These are phyloP conservation scores for Quercus variabilis DNA, from an alignment of 306 rosid genomes.

Conservation along the genomic window DNA sequence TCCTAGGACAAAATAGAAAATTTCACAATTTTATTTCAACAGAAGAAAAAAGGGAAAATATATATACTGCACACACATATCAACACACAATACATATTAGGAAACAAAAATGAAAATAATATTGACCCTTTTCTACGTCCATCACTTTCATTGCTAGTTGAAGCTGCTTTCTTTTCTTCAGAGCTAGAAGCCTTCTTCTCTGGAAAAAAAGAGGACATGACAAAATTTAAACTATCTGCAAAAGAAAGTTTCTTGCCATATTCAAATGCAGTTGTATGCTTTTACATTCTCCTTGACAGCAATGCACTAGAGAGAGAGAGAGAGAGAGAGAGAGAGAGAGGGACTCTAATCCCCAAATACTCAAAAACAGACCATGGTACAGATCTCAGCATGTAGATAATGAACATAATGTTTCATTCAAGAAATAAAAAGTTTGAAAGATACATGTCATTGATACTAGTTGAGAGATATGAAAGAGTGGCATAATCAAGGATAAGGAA, in stretches of 20 bases:
- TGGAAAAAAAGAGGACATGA: constrained; percentile 4
- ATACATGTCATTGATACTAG: background rate
- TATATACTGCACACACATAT: background rate
- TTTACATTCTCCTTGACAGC: too few species aligned
- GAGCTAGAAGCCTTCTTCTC: constrained; percentile 31
- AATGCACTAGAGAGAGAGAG: too few species aligned
- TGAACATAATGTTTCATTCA: too few species aligned
- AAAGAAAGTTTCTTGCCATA: background rate
- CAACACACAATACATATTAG: background rate
- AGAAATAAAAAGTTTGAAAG: background rate
- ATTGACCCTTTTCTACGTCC: constrained; percentile 34
- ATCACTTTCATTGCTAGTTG: constrained; percentile 19
- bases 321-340: background rate
- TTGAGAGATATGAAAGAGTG: too few species aligned
- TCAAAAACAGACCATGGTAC: background rate
- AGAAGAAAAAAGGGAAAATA: background rate
- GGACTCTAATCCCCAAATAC: background rate
- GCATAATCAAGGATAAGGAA: too few species aligned
- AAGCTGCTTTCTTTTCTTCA: constrained; percentile 34
- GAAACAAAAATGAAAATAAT: background rate
- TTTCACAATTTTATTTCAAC: background rate
- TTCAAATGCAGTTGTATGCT: background rate
- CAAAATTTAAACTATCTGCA: background rate
- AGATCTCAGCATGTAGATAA: too few species aligned
- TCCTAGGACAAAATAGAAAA: constrained; percentile 12